phyloP scores from a whole-genome alignment of 192 early-diverging fungal species.

The Podochytrium sp. region DNA sequence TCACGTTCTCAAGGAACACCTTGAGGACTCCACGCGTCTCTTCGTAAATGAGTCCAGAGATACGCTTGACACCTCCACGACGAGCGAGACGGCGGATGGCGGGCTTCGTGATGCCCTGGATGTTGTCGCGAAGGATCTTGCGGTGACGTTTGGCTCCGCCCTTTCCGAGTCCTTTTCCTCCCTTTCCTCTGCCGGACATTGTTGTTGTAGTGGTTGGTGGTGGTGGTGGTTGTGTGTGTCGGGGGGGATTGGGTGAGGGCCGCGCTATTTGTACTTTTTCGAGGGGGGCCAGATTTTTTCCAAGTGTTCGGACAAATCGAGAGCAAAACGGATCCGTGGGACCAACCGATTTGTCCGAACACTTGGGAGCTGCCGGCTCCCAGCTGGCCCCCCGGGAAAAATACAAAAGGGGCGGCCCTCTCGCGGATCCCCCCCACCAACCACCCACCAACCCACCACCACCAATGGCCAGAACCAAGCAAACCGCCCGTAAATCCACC shows the following conservation, averaged over 20 bases:
- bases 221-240: background rate
- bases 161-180: slow-evolving; percentile 99
- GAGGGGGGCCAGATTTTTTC: no score
- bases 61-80: slow-evolving; percentile 99
- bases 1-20: slow-evolving; percentile 98
- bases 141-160: slow-evolving; percentile 99
- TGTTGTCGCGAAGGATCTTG: slow-evolving; percentile 98
- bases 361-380: no score
- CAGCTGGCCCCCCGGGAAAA: no score
- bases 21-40: slow-evolving; percentile 98
- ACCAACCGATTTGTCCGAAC: background rate
- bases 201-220: no score
- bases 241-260: background rate
- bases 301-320: background rate
- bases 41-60: slow-evolving; percentile 99
- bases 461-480: slow-evolving; percentile 91
- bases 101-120: slow-evolving; percentile 33
- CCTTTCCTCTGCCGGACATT: slow-evolving; percentile 99
- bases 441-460: background rate
- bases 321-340: background rate
- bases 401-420: no score
- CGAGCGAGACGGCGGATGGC: slow-evolving; percentile 83
- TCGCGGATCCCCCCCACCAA: no score
- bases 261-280: background rate
- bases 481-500: slow-evolving; percentile 98